Evolutionary conservation across 352 stramenopile species (phyloP).

Genomic region (Peronospora destructor): DNA sequence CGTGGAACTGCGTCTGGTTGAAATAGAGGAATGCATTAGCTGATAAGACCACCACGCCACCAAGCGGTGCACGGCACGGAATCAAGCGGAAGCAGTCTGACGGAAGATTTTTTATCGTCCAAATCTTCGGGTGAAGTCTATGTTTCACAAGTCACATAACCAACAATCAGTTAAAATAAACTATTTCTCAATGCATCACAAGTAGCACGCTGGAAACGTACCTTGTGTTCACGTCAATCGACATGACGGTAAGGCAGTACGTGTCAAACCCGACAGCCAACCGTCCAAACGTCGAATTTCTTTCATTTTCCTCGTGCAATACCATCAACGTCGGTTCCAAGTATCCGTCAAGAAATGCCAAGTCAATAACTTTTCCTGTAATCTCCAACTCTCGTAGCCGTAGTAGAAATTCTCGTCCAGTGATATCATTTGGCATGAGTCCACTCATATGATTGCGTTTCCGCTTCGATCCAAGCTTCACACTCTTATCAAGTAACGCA

Average conservation of each 20-base stretch:
- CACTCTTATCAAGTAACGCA: conserved; percentile 70
- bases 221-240: conserved; percentile 83
- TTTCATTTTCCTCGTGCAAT: conserved; percentile 79
- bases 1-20: conserved; percentile 84
- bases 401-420: conserved; percentile 68
- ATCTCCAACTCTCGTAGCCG: conserved; percentile 72
- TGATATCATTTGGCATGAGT: conserved; percentile 61
- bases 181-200: neutral
- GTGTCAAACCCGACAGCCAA: conserved; percentile 73
- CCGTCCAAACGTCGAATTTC: conserved; percentile 56
- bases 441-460: conserved; percentile 68
- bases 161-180: neutral
- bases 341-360: conserved; percentile 81
- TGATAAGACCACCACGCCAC: conserved; percentile 68
- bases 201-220: conserved; percentile 6
- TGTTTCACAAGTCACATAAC: neutral
- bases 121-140: conserved; percentile 81
- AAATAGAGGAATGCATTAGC: conserved; percentile 83
- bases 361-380: conserved; percentile 64
- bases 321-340: conserved; percentile 83
- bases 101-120: conserved; percentile 73
- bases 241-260: conserved; percentile 79
- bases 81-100: conserved; percentile 74
- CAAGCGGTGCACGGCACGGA: conserved; percentile 61
- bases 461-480: conserved; percentile 67